Base-by-base conservation (phyloP, 1,139 yeast species). In the Meyerozyma elateridarum region DNA sequence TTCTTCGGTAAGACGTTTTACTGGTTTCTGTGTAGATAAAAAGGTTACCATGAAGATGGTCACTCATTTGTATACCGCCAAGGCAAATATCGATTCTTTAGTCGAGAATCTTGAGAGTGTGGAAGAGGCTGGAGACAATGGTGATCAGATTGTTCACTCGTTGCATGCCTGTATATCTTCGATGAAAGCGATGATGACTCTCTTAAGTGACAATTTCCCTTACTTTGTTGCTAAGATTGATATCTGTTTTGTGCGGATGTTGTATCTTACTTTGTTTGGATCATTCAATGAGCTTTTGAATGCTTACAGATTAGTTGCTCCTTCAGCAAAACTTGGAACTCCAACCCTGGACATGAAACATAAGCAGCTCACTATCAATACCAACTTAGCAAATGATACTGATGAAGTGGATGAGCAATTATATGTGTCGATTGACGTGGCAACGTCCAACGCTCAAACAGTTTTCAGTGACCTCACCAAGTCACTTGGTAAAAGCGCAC, bases 401-500 rank as follows among this genome's bases (percentile, higher is more conserved):
- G 66, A 71, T 4, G 85, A 80, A 25, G 78, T 82, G 18, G 96
- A 88, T 52, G 82, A 76, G 22, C 83, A 81, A 42, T 61, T 91
- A 34, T 85, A 81, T 46, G 80, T 76, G 28, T 74, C 91, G n/a
- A 73, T 89, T 27, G 75, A 70, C 27, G 69, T 74, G 20, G 93
- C 96, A 1, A 78, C 89, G 1, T 64, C 74, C 25, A 79, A 84
- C 38, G 93, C 96, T 0, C 87, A 81, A 45, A 73, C 76, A 6
- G 96, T 88, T 2, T 78, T 87, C 47, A 71, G 82, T 12, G 93
- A 85, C 47, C 61, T 89, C 35, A 85, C 87, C 15, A 74, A 75
- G 36, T 89, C 93, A 0, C 78, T 89, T 29, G 72, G 84, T 15
- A 78, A 79, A 44, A 76, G 81, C 43, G 93, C 94, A 0, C 60